Conservation (phyloP, 208 protist genomes). For the Tetramitus jugosus region DNA sequence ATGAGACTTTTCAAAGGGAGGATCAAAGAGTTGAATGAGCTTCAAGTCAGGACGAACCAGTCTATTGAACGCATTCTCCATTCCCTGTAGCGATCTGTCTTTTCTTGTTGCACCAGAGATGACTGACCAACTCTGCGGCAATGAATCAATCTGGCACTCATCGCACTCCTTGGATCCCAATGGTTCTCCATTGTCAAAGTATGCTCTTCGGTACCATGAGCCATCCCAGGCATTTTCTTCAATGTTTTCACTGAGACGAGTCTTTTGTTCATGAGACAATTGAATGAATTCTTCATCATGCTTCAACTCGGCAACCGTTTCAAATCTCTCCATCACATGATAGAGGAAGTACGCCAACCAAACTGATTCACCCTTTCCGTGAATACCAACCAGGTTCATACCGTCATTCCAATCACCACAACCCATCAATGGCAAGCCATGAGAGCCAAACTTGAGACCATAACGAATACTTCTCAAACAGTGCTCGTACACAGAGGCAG, state of each 20-base stretch:
- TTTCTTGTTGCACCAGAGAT: constrained; percentile 4
- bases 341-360: constrained; percentile 27
- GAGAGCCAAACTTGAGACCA: constrained; percentile 21
- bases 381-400: constrained; percentile 26
- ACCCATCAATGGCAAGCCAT: constrained; percentile 25
- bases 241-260: neutral
- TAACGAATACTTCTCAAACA: constrained; percentile 3
- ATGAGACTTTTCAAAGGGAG: constrained; percentile 1
- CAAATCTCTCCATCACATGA: constrained; percentile 24
- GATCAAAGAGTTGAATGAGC: constrained; percentile 20
- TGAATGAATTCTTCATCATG: constrained; percentile 12
- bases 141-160: constrained; percentile 22
- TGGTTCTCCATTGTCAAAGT: constrained; percentile 22
- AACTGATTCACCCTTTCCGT: constrained; percentile 20
- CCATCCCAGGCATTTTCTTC: constrained; percentile 20
- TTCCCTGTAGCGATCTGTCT: neutral
- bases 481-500: constrained; percentile 11
- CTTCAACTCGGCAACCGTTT: neutral
- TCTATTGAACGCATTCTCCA: neutral
- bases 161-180: constrained; percentile 2
- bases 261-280: neutral
- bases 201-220: constrained; percentile 21
- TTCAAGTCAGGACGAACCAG: constrained; percentile 11
- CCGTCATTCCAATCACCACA: constrained; percentile 30
- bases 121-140: constrained; percentile 3